Conservation (phyloP, 176 grass and related monocot species). For the Aegilops tauschii region DNA sequence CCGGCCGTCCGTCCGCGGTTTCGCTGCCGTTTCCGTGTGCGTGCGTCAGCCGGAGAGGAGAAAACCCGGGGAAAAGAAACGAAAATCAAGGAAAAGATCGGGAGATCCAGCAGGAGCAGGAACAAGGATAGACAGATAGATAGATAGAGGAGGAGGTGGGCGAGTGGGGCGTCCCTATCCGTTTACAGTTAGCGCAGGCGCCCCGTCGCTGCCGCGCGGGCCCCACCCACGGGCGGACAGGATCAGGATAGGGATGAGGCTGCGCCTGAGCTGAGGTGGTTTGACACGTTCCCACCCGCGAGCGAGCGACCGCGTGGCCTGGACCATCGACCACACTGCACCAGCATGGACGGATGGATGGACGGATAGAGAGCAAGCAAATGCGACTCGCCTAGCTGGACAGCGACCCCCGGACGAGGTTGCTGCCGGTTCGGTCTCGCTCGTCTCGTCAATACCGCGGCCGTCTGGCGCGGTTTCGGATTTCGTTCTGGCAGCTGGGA, state of each 20-base stretch:
- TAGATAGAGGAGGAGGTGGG: background rate
- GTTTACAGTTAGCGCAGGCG: background rate
- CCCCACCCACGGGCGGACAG: background rate
- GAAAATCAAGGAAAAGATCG: background rate
- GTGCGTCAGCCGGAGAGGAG: no score
- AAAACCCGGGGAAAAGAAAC: background rate
- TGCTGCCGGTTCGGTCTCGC: background rate
- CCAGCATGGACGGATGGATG: background rate
- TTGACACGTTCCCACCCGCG: background rate
- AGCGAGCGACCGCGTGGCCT: background rate
- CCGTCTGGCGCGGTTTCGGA: no score
- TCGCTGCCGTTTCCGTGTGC: slow-evolving; percentile 22
- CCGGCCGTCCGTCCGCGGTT: background rate
- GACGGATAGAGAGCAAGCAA: background rate
- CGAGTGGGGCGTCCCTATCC: slow-evolving; percentile 22
- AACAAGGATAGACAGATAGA: background rate
- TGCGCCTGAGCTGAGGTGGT: background rate
- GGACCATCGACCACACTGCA: no score
- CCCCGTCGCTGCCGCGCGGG: background rate
- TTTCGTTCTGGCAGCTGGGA: no score
- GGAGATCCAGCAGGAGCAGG: background rate
- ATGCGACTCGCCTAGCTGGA: background rate
- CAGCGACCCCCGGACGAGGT: background rate
- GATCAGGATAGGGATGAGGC: background rate
- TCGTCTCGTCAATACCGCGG: background rate